phyloP scores from a whole-genome alignment of 306 rosid genomes.

The Dalbergia cultrata region DNA sequence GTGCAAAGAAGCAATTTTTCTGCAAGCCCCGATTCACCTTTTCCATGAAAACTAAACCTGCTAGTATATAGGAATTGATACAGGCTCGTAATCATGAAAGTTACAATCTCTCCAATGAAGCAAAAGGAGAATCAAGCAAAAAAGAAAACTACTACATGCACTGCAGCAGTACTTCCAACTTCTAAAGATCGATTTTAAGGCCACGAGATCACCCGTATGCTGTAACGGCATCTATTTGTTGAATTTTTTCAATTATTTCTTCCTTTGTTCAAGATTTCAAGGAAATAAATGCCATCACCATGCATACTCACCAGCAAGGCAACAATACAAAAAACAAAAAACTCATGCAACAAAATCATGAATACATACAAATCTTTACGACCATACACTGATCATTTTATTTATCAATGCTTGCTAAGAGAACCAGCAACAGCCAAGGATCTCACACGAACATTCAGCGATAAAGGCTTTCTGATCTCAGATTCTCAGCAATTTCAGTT shows the following conservation, averaged over 20 bases:
- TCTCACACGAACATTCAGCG: conserved; percentile 62
- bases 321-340: conserved; percentile 22
- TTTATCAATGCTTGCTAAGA: conserved; percentile 44
- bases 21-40: too few relatives aligned
- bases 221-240: conserved; percentile 5
- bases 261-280: conserved; percentile 47
- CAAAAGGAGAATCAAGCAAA: not conserved
- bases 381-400: conserved; percentile 52
- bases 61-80: not conserved
- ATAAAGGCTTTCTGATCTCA: conserved; percentile 95
- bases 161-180: not conserved
- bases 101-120: not conserved
- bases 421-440: conserved; percentile 36
- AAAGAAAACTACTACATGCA: not conserved
- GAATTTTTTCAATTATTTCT: conserved; percentile 36
- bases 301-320: conserved; percentile 19
- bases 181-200: not conserved
- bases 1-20: not conserved
- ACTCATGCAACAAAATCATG: not conserved
- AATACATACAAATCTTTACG: conserved; percentile 40
- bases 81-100: not conserved
- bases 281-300: conserved; percentile 15
- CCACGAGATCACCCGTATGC: not conserved
- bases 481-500: conserved; percentile 97
- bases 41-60: too few relatives aligned